A percentile compares a stretch with the other conserved stretches of the same genome.
Conservation (phyloP, 2,329 filamentous ascomycete genomes). For the Verticillium dahliae region DNA sequence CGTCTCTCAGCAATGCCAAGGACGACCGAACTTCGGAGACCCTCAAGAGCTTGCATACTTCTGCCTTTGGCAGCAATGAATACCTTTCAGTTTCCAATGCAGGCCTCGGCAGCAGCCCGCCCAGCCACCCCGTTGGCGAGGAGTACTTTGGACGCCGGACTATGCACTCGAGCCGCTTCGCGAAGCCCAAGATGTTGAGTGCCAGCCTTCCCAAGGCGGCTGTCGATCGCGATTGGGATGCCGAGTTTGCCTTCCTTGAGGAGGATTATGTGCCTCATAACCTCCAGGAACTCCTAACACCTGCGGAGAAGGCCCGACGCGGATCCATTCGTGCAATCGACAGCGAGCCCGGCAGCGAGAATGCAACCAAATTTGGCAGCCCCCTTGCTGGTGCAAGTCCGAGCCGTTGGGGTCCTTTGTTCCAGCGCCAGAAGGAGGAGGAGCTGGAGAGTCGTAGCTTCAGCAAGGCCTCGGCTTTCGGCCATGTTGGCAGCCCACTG, state of each 20-base stretch:
- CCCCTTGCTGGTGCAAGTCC: conserved; percentile 50
- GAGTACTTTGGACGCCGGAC: conserved; percentile 65
- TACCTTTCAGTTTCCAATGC: conserved; percentile 49
- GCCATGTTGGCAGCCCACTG: conserved; percentile 59
- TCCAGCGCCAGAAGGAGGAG: conserved; percentile 54
- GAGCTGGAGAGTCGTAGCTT: conserved; percentile 28
- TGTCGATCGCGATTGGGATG: conserved; percentile 59
- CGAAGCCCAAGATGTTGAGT: conserved; percentile 63
- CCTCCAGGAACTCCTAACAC: conserved; percentile 59
- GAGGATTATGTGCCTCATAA: conserved; percentile 81
- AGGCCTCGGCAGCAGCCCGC: conserved; percentile 33
- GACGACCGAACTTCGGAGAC: conserved; percentile 57
- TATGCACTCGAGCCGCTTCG: conserved; percentile 62
- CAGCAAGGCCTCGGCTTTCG: conserved; percentile 48
- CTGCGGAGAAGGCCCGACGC: conserved; percentile 59
- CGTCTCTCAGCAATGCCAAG: conserved; percentile 59
- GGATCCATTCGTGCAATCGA: conserved; percentile 52
- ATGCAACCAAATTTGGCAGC: conserved; percentile 53
- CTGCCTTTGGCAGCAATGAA: conserved; percentile 60
- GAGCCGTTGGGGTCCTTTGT: conserved; percentile 55
- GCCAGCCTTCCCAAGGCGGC: conserved; percentile 60
- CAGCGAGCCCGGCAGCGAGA: conserved; percentile 40
- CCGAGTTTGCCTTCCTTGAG: conserved; percentile 68
- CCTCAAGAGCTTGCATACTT: conserved; percentile 58
- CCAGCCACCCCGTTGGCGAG: conserved; percentile 46